Conservation (phyloP, 352 stramenopile genomes). For the Phytophthora cryptogea region DNA sequence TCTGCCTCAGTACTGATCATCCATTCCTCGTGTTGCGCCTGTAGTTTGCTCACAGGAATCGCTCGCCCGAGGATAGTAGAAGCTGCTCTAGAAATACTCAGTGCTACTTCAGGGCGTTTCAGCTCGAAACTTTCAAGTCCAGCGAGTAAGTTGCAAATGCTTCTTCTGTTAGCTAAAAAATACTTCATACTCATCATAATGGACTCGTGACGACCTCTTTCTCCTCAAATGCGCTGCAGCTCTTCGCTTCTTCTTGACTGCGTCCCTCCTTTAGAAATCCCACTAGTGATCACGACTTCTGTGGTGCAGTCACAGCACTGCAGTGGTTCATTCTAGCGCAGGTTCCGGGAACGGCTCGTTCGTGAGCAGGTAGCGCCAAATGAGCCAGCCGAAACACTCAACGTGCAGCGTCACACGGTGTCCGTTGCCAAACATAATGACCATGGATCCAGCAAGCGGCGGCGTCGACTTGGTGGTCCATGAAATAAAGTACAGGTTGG, state of each 20-base stretch:
- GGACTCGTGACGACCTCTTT: constrained; percentile 3
- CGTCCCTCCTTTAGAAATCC: neutral
- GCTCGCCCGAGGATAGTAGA: constrained; percentile 7
- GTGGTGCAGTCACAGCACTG: too few species aligned
- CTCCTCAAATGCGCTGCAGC: neutral
- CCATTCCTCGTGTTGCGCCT: constrained; percentile 20
- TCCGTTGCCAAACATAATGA: constrained; percentile 86
- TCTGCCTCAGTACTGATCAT: constrained; percentile 23
- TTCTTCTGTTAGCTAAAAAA: constrained; percentile 18
- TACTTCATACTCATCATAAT: constrained; percentile 14
- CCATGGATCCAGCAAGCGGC: constrained; percentile 71
- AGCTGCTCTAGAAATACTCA: constrained; percentile 12
- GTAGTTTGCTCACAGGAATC: constrained; percentile 10
- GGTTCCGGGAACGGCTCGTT: constrained; percentile 82
- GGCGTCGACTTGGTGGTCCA: constrained; percentile 85
- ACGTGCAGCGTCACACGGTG: constrained; percentile 85
- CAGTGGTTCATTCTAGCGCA: constrained; percentile 42
- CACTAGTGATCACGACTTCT: neutral
- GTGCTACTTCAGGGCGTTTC: constrained; percentile 19
- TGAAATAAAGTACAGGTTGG: constrained; percentile 83
- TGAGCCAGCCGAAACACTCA: constrained; percentile 86
- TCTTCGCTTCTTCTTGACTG: neutral
- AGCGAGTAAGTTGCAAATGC: constrained; percentile 1
- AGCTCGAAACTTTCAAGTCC: neutral
- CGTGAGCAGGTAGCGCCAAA: constrained; percentile 84